Conservation (phyloP, 495 filamentous ascomycete species). For the Talaromyces liani region DNA sequence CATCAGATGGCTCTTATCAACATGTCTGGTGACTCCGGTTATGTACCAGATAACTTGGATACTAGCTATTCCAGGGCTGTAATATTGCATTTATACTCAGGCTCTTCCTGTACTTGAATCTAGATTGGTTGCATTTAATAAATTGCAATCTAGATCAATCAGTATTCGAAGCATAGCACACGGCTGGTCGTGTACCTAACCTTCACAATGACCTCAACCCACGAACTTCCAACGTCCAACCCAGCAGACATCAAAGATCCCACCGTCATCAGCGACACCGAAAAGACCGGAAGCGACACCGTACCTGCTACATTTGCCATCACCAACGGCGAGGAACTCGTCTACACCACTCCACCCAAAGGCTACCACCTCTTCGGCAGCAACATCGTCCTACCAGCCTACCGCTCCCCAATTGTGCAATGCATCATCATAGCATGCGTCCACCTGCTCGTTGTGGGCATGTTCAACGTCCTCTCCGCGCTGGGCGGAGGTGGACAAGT, state of each 20-base stretch:
- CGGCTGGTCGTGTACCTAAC: not conserved
- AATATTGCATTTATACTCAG: too few species aligned
- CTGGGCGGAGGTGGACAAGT: constrained; percentile 14
- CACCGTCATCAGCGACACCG: not conserved
- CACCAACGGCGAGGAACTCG: not conserved
- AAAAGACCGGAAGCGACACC: not conserved
- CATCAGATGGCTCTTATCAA: not conserved
- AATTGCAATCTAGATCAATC: too few species aligned
- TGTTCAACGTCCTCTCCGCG: constrained; percentile 13
- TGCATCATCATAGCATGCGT: constrained; percentile 12
- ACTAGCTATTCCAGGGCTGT: too few species aligned
- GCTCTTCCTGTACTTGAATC: too few species aligned
- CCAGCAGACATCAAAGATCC: not conserved
- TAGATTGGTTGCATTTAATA: too few species aligned
- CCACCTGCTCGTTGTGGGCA: constrained; percentile 12
- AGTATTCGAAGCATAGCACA: too few species aligned
- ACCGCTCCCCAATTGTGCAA: constrained; percentile 11
- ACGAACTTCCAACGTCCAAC: not conserved
- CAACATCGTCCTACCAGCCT: constrained; percentile 8
- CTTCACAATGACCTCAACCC: not conserved
- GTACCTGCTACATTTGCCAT: not conserved
- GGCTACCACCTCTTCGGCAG: constrained; percentile 10
- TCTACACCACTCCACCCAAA: not conserved
- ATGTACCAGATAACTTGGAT: not conserved
- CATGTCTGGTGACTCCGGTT: not conserved